Percentiles rank a stretch among this genome's conserved stretches.
phyloP scores from a whole-genome alignment of 2,329 filamentous ascomycete species.

The Pseudohalonectria lignicola region DNA sequence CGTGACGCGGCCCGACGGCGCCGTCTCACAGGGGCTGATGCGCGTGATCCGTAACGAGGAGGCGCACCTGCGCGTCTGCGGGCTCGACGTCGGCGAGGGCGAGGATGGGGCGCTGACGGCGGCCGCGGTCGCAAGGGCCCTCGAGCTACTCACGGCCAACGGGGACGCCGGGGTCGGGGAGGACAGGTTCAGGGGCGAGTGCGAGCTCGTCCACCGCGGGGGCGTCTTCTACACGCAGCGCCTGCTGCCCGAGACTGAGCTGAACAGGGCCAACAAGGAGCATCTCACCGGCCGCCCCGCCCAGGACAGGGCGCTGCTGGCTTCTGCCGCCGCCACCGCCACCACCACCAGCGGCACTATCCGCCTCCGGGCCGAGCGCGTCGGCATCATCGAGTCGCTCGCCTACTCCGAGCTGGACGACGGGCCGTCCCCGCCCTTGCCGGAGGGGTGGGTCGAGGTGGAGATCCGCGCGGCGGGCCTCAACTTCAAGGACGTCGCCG shows the following conservation, averaged over 20 bases:
- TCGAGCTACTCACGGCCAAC: slow-evolving; percentile 2
- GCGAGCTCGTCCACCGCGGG: not conserved
- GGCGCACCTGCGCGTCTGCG: slow-evolving; percentile 1
- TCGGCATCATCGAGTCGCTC: slow-evolving; percentile 1
- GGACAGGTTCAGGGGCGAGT: not conserved
- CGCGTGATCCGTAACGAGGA: slow-evolving; percentile 18
- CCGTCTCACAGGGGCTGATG: slow-evolving; percentile 19
- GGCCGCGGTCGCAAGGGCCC: not conserved
- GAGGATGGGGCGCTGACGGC: slow-evolving; percentile 1
- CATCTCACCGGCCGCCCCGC: too few relatives aligned
- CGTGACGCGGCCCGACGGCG: slow-evolving; percentile 13
- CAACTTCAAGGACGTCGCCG: slow-evolving; percentile 24
- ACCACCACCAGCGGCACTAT: not conserved
- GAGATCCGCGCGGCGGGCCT: slow-evolving; percentile 17
- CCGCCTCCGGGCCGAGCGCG: not conserved
- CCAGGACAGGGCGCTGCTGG: too few relatives aligned
- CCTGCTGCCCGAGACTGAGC: not conserved
- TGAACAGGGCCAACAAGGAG: not conserved
- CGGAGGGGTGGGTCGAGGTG: slow-evolving; percentile 16
- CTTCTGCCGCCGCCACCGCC: too few relatives aligned
- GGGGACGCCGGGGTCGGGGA: too few relatives aligned
- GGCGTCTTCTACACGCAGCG: not conserved
- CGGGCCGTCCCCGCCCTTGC: too few relatives aligned
- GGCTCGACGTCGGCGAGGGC: slow-evolving; percentile 14
- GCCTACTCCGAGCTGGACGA: not conserved